These are phyloP conservation scores for Curvularia sp. DNA, from an alignment of 2,329 filamentous ascomycete genomes.

Conservation along the genomic window DNA sequence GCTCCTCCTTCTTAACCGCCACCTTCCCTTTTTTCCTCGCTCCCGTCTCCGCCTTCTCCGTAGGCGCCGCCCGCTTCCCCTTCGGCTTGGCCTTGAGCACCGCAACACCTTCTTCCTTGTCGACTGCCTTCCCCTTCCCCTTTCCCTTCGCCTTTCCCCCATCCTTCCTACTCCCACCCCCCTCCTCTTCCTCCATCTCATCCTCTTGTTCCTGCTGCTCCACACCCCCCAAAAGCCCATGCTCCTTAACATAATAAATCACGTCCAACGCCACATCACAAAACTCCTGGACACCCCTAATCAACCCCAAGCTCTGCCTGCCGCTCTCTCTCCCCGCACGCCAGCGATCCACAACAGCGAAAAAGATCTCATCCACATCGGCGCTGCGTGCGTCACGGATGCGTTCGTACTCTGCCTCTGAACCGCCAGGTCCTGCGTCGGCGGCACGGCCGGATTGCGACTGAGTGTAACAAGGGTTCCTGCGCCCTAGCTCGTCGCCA, in stretches of 20 bases:
- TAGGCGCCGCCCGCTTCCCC: background rate
- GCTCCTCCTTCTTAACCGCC: background rate
- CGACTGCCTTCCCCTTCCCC: constrained; percentile 12
- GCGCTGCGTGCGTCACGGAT: constrained; percentile 20
- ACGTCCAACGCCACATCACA: constrained; percentile 42
- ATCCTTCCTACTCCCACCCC: constrained; percentile 6
- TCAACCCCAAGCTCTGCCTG: constrained; percentile 24
- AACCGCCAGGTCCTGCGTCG: background rate
- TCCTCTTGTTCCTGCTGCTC: constrained; percentile 7
- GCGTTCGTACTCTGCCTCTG: constrained; percentile 13
- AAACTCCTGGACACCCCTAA: constrained; percentile 45
- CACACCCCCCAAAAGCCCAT: constrained; percentile 25
- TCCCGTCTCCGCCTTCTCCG: constrained; percentile 20
- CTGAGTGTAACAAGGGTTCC: background rate
- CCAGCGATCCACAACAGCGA: constrained; percentile 42
- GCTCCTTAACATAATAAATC: constrained; percentile 39
- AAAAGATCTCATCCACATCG: constrained; percentile 43
- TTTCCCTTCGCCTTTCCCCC: constrained; percentile 28
- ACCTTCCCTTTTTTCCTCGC: constrained; percentile 10
- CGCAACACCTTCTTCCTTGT: constrained; percentile 12
- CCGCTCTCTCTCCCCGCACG: constrained; percentile 30
- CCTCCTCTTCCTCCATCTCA: constrained; percentile 21
- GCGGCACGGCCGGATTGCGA: too few species aligned
- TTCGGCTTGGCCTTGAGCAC: constrained; percentile 27
- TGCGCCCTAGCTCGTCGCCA: constrained; percentile 28